Base-by-base conservation (phyloP, 2,329 filamentous ascomycete genomes). In the Colletotrichum coccodes region DNA sequence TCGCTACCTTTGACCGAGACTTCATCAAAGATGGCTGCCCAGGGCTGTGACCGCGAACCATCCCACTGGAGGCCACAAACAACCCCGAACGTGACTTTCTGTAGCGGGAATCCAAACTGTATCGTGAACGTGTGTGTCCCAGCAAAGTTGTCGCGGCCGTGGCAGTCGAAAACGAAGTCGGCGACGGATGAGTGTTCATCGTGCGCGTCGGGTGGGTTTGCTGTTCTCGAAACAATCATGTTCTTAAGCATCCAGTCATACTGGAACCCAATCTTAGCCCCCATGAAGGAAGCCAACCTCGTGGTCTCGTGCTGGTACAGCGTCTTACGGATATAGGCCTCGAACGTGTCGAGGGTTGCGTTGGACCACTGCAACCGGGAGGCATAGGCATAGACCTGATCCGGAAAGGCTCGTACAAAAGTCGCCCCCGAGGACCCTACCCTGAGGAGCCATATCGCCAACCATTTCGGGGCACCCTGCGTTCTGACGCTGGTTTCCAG, bases 361-460 rank as follows among this genome's bases (percentile, higher is more conserved):
- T 42, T 58, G 21, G 54, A 30, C 54, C 54, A 58, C 23, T 58
- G 34, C 8, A 42, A 12, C 28, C 54, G 21, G 21, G 54, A 58
- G 36, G 21, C 8, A 26, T 28, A 42, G 21, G 40, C 54, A n/a
- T 58, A 58, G 9, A 44, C 36, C 36, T 58, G 36, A 21, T 58
- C 32, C n/a, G 54, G 38, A 16, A 26, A n/a, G 11, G 40, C 34
- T 30, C 54, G 36, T 7, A 58, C 54, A 30, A 58, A 58, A 12
- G 54, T 58, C 23, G 23, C 44, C 12, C 54, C 54, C 7, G n/a
- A n/a, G n/a, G n/a, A n/a, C n/a, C n/a, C n/a, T n/a, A 58, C 54
- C 36, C 30, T 42, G 54, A 30, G 36, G 3, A 58, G 36, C 34
- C 54, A 58, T n/a, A 58, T 58, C 14, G 54, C 54, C n/a, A 58